These are phyloP conservation scores for Coffea canephora DNA, from an alignment of 257 asterid genomes.

Conservation along the genomic window DNA sequence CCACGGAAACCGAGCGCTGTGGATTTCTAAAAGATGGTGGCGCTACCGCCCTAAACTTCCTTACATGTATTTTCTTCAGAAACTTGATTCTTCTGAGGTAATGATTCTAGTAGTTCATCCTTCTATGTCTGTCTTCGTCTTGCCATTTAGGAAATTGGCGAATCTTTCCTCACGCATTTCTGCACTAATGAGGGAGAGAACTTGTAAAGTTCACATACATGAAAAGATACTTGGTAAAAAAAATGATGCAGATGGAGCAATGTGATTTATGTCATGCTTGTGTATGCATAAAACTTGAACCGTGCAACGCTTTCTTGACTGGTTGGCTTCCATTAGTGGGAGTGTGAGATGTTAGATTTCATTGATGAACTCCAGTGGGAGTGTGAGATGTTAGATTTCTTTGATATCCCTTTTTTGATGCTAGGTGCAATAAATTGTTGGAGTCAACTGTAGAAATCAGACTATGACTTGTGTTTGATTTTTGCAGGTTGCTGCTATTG, in stretches of 20 bases:
- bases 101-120: slow-evolving; percentile 16
- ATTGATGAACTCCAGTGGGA: neutral
- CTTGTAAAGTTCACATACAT: too few species aligned
- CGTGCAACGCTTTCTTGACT: neutral
- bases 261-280: neutral
- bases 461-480: neutral
- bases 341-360: neutral
- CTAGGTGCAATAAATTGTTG: neutral
- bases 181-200: neutral
- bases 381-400: neutral
- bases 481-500: slow-evolving; percentile 88
- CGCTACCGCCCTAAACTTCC: slow-evolving; percentile 98
- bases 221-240: neutral
- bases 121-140: slow-evolving; percentile 13
- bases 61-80: slow-evolving; percentile 87
- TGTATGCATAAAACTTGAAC: neutral
- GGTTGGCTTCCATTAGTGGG: slow-evolving; percentile 2
- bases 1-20: slow-evolving; percentile 75
- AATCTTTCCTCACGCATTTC: neutral
- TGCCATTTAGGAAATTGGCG: neutral
- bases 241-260: neutral
- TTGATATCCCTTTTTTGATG: neutral
- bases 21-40: slow-evolving; percentile 99
- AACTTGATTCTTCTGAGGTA: slow-evolving; percentile 96
- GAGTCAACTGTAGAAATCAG: neutral